Evolutionary conservation across 2,329 filamentous ascomycete species (phyloP), one percentile per base, ranked within the genome.

Genomic region (Fusarium agapanthi): DNA sequence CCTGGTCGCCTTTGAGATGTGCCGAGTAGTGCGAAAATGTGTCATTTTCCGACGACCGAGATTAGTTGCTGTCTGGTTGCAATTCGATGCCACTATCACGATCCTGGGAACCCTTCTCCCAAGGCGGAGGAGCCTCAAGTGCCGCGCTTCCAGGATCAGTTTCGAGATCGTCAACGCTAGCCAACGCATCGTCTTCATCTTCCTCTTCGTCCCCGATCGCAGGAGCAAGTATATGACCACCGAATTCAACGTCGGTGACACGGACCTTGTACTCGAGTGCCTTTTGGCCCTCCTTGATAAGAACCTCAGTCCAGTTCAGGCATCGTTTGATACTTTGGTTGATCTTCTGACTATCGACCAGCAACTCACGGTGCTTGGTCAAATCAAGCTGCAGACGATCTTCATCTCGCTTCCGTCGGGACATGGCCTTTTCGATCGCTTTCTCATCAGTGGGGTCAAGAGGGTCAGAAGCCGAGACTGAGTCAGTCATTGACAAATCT

Each of bases 241-340:
- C 94, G 7, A 98, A 84, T 76, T 93, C 89, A 38, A 97, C 87
- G 77, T 98, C 95, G 73, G 90, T 93, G 14, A 93, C 89, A 35
- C 88, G 88, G 32, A 98, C 93, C 65, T 89, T 87, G 79, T 97
- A 97, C 53, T 92, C 92, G 5, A 99, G 87, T 1, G 96, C 96
- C 79, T 94, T 95, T 78, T 91, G 93, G 11, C 93, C 96, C 75
- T 98, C 95, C 54, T 89, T 91, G 80, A 99, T 97, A 48, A 99
- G 87, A 71, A 93, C 91, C 79, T 99, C 95, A 0, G 95, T 97
- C 89, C 94, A 95, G 73, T 91, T 91, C 38, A 98, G 87, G 80
- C 96, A 99, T 53, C 94, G 89, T 81, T 94, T 97, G 50, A 99
- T 88, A 80, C 93, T 97, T 80, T 97, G 93, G 79, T 98, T 98